phyloP scores from a whole-genome alignment of 495 filamentous ascomycete species.

The Hypoxylon fuscum region DNA sequence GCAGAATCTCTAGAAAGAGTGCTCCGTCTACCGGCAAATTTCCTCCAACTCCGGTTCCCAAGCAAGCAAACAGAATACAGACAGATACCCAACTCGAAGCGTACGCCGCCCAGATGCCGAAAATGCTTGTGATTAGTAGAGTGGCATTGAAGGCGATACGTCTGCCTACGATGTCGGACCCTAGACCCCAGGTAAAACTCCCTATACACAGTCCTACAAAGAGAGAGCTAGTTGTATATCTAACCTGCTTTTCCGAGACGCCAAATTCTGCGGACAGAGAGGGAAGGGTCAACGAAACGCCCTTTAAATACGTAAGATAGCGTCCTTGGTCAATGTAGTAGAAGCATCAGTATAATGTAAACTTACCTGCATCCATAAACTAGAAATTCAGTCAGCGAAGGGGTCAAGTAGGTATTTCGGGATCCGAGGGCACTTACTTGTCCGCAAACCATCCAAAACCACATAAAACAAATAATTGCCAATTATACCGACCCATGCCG shows the following conservation, averaged over 20 bases:
- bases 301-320: slow-evolving; percentile 58
- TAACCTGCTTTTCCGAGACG: slow-evolving; percentile 59
- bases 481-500: slow-evolving; percentile 88
- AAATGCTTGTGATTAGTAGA: slow-evolving; percentile 73
- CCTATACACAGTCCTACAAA: slow-evolving; percentile 73
- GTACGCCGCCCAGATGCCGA: slow-evolving; percentile 74
- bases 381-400: slow-evolving; percentile 34
- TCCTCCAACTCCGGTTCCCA: slow-evolving; percentile 67
- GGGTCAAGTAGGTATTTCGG: background rate
- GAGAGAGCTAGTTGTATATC: slow-evolving; percentile 62
- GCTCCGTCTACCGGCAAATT: slow-evolving; percentile 85
- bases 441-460: slow-evolving; percentile 80
- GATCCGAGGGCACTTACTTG: slow-evolving; percentile 51
- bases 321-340: slow-evolving; percentile 4
- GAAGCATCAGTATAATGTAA: slow-evolving; percentile 5
- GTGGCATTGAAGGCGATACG: slow-evolving; percentile 82
- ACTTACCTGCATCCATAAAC: slow-evolving; percentile 63
- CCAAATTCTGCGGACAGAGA: slow-evolving; percentile 74
- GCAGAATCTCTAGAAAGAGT: slow-evolving; percentile 82
- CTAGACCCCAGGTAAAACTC: slow-evolving; percentile 83
- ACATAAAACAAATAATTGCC: slow-evolving; percentile 82
- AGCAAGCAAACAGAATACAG: slow-evolving; percentile 58
- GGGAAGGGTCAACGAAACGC: slow-evolving; percentile 78
- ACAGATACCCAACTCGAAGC: slow-evolving; percentile 74
- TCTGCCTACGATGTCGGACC: slow-evolving; percentile 75